A percentile compares a stretch with the other conserved stretches of the same genome.
Evolutionary conservation across 805 yeast species (phyloP).

Genomic region (Ogataea allantospora): DNA sequence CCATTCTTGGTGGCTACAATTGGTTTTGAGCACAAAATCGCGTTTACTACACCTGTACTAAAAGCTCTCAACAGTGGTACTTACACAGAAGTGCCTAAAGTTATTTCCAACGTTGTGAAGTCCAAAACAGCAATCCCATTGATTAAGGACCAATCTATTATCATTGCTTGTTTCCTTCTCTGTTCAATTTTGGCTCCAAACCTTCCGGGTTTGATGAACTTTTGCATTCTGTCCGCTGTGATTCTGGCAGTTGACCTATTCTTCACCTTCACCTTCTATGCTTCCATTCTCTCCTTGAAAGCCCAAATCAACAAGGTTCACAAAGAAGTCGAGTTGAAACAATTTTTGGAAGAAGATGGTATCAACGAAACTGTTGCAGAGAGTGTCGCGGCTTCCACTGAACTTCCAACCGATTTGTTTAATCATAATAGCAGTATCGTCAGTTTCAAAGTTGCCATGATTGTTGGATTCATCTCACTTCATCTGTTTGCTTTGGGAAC

Average conservation of each 20-base stretch:
- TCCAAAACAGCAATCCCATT: conserved; percentile 47
- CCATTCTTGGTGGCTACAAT: conserved; percentile 91
- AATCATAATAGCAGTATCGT: conserved; percentile 44
- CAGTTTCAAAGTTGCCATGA: conserved; percentile 57
- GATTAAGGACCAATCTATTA: conserved; percentile 73
- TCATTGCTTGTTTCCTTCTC: conserved; percentile 66
- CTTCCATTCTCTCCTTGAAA: conserved; percentile 82
- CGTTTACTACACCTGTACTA: conserved; percentile 61
- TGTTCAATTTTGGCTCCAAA: conserved; percentile 64
- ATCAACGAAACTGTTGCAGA: conserved; percentile 71
- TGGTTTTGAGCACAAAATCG: conserved; percentile 85
- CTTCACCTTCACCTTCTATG: conserved; percentile 74
- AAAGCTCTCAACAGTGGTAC: conserved; percentile 35
- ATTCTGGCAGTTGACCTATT: conserved; percentile 70
- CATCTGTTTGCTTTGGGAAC: conserved; percentile 70
- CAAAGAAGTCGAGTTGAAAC: conserved; percentile 71
- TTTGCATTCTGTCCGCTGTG: conserved; percentile 71
- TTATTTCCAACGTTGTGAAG: conserved; percentile 31
- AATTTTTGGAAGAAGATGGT: conserved; percentile 91
- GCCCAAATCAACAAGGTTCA: conserved; percentile 86
- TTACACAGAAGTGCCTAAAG: conserved; percentile 31
- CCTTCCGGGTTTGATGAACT: conserved; percentile 73
- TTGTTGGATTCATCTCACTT: conserved; percentile 57
- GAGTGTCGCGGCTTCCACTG: conserved; percentile 49
- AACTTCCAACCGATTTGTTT: conserved; percentile 30